Evolutionary conservation across 1,284 basidiomycete genomes (phyloP), one percentile per base, ranked within the genome.

Genomic region (Pseudomicrostroma phylloplanum): DNA sequence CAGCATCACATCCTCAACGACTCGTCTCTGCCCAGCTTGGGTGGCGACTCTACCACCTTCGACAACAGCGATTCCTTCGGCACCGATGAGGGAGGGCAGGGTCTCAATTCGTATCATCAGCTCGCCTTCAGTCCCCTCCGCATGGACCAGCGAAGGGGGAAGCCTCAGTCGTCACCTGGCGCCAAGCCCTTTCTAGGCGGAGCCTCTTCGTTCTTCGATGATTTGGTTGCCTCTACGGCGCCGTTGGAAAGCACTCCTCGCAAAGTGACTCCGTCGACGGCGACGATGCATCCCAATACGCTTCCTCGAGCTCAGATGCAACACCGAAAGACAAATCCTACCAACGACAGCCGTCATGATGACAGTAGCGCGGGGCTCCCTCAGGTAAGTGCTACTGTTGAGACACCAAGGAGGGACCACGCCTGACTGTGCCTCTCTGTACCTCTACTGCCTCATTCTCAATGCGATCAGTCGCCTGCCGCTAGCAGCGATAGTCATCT

Each of bases 221-320:
- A 48, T 48, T 13, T 48, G 17, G 21, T 12, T 13, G 43, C 6
- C 6, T 21, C 21, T 17, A 9, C 9, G 30, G 30, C 30, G 3
- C 30, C 30, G 3, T 36, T 36, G 30, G 30, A 36, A 36, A 36
- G 30, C 9, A 36, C 30, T 36, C 43, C 43, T 48, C 43, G 43
- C 43, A 21, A 48, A 21, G 12, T 17, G 17, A 48, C 43, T 3
- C 43, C 43, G 43, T n/a, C 17, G 43, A 48, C 15, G 43, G 17
- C 43, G 12, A n/a, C 12, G 43, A 17, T 48, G 43, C 43, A n/a
- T 48, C 43, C 43, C 43, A 48, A 21, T 21, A 48, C 43, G 15
- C 43, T 48, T 48, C 43, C 43, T 21, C 43, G 43, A 48, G 43
- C 43, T 48, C 43, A 48, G 43, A 17, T 21, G 15, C 43, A 48